Evolutionary conservation across 257 asterid species (phyloP).

Genomic region (Cordia subcordata): DNA sequence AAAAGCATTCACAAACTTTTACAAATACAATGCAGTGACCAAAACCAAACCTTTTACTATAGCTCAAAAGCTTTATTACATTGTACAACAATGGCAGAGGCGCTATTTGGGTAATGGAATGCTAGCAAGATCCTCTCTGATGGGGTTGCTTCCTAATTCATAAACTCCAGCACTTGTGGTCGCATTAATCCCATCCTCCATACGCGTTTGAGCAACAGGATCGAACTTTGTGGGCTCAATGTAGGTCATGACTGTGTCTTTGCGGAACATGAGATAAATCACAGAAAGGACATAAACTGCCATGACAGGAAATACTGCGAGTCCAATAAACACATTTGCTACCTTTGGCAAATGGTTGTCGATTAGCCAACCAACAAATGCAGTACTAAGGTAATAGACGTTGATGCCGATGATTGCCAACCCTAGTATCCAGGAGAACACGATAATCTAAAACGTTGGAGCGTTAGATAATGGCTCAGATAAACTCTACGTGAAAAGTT

Average conservation of each 20-base stretch:
- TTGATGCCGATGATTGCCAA: constrained; percentile 86
- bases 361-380: constrained; percentile 62
- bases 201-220: constrained; percentile 23
- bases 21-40: no score
- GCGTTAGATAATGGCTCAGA: no score
- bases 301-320: constrained; percentile 71
- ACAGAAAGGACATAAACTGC: constrained; percentile 57
- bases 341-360: constrained; percentile 60
- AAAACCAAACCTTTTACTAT: no score
- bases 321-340: constrained; percentile 64
- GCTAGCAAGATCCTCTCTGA: constrained; percentile 62
- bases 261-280: constrained; percentile 78
- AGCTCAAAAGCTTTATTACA: no score
- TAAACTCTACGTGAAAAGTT: no score
- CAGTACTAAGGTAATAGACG: constrained; percentile 62
- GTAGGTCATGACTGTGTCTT: constrained; percentile 58
- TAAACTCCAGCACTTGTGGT: constrained; percentile 14
- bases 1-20: no score
- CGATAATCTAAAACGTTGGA: constrained; percentile 42
- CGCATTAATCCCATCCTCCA: constrained; percentile 40
- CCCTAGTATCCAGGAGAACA: constrained; percentile 75
- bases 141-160: constrained; percentile 23
- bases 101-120: constrained; percentile 46
- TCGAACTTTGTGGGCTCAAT: constrained; percentile 40
- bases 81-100: no score